Evolutionary conservation across 177 flowering plant species (phyloP).

Genomic region (Vitis hybrid): DNA sequence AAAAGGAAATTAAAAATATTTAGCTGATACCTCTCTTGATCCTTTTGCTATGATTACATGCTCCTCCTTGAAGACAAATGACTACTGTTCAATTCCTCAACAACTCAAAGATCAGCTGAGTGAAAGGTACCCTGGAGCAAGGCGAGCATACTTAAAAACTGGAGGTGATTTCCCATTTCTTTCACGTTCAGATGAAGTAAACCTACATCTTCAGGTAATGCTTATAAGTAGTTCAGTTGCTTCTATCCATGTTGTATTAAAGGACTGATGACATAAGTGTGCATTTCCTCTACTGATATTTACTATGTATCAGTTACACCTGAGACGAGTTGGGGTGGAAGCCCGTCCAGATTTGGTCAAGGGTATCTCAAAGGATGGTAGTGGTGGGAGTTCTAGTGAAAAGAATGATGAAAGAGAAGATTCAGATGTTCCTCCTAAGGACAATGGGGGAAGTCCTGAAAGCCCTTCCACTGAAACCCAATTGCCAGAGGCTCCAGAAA

Average conservation of each 20-base stretch:
- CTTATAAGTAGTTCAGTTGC: no score
- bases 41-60: conserved; percentile 5
- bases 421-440: conserved; percentile 39
- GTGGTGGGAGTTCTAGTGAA: conserved; percentile 46
- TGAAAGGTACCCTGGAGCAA: conserved; percentile 91
- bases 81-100: conserved; percentile 87
- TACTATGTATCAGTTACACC: conserved; percentile 60
- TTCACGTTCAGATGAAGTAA: conserved; percentile 98
- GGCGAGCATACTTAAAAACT: conserved; percentile 75
- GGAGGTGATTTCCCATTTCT: conserved; percentile 99
- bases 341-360: conserved; percentile 63
- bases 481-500: conserved; percentile 42
- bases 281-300: not conserved
- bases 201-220: conserved; percentile 93
- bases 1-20: not conserved
- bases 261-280: not conserved
- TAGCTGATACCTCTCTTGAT: not conserved
- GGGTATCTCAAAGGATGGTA: conserved; percentile 42
- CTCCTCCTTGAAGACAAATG: conserved; percentile 68
- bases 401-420: conserved; percentile 34
- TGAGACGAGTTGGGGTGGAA: conserved; percentile 94
- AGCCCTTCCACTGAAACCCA: conserved; percentile 33
- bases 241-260: not conserved
- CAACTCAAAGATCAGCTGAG: conserved; percentile 82
- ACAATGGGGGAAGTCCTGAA: conserved; percentile 34